Conservation (phyloP, 208 protist genomes). For the Porcisia hertigi region DNA sequence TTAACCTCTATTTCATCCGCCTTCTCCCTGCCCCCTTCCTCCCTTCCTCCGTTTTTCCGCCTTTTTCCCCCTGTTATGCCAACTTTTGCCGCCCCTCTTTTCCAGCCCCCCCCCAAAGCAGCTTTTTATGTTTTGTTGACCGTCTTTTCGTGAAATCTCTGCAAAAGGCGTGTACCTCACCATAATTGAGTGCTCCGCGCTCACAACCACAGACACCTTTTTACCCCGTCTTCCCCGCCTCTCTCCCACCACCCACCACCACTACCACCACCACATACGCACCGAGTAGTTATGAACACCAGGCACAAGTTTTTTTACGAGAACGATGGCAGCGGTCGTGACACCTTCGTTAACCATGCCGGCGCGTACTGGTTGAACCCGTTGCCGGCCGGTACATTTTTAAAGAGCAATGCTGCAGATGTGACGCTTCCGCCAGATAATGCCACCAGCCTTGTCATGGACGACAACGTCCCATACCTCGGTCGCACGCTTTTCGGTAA, state of each 20-base stretch:
- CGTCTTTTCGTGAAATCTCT: no score
- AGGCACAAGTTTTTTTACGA: slow-evolving; percentile 40
- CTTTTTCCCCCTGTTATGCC: no score
- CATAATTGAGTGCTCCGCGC: neutral
- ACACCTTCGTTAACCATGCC: slow-evolving; percentile 83
- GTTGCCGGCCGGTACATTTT: slow-evolving; percentile 57
- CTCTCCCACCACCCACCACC: neutral
- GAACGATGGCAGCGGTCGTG: slow-evolving; percentile 66
- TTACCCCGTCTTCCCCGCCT: neutral
- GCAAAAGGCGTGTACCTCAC: no score
- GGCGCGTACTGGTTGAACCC: slow-evolving; percentile 84
- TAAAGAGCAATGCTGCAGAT: slow-evolving; percentile 30
- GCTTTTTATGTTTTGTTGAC: no score
- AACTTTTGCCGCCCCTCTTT: no score
- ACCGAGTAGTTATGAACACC: slow-evolving; percentile 10
- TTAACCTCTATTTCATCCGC: no score
- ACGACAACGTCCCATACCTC: slow-evolving; percentile 21
- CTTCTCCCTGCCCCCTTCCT: no score
- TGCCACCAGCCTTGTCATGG: slow-evolving; percentile 13
- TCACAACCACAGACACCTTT: neutral
- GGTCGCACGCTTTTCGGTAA: slow-evolving; percentile 57
- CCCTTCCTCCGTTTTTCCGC: no score
- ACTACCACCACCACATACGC: neutral
- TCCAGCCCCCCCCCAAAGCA: no score
- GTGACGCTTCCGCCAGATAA: neutral